Evolutionary conservation across 352 stramenopile genomes (phyloP).

Genomic region (Phytophthora constricta): DNA sequence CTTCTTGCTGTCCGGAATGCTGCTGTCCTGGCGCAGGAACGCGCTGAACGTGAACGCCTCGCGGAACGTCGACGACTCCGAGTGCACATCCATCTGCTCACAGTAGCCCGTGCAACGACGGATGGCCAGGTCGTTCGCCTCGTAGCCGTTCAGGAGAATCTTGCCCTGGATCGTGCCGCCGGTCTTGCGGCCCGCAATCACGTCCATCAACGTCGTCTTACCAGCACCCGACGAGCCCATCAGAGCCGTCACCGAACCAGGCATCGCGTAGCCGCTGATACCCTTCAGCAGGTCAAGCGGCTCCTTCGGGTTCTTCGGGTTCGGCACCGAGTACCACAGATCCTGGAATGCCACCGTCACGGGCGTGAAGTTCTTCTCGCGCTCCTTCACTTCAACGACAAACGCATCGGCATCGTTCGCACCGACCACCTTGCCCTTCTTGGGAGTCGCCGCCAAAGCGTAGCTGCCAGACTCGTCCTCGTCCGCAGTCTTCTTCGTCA

Average conservation of each 20-base stretch:
- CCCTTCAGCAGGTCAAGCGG: slow-evolving; percentile 71
- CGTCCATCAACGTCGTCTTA: slow-evolving; percentile 92
- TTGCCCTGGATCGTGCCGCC: slow-evolving; percentile 69
- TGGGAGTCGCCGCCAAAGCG: slow-evolving; percentile 25
- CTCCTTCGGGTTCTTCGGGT: slow-evolving; percentile 48
- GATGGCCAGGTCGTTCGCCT: slow-evolving; percentile 50
- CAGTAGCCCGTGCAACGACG: slow-evolving; percentile 59
- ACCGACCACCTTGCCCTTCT: slow-evolving; percentile 18
- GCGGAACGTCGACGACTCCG: slow-evolving; percentile 84
- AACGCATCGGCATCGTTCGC: slow-evolving; percentile 18
- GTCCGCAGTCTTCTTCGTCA: slow-evolving; percentile 29
- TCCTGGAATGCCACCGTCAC: slow-evolving; percentile 52
- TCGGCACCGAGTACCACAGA: slow-evolving; percentile 53
- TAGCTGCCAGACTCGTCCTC: slow-evolving; percentile 22
- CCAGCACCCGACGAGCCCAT: slow-evolving; percentile 84
- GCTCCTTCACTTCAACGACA: slow-evolving; percentile 26
- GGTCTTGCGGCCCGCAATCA: slow-evolving; percentile 83
- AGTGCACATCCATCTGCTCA: slow-evolving; percentile 90
- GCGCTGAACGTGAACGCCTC: slow-evolving; percentile 91
- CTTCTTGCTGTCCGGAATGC: slow-evolving; percentile 35
- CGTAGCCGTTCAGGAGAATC: slow-evolving; percentile 54
- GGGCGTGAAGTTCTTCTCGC: slow-evolving; percentile 46
- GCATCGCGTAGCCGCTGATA: slow-evolving; percentile 48
- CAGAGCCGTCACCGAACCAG: slow-evolving; percentile 82
- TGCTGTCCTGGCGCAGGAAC: slow-evolving; percentile 60